These are phyloP conservation scores for Chalciporus pseudorubinellus DNA, from an alignment of 768 basidiomycete species.

Conservation along the genomic window DNA sequence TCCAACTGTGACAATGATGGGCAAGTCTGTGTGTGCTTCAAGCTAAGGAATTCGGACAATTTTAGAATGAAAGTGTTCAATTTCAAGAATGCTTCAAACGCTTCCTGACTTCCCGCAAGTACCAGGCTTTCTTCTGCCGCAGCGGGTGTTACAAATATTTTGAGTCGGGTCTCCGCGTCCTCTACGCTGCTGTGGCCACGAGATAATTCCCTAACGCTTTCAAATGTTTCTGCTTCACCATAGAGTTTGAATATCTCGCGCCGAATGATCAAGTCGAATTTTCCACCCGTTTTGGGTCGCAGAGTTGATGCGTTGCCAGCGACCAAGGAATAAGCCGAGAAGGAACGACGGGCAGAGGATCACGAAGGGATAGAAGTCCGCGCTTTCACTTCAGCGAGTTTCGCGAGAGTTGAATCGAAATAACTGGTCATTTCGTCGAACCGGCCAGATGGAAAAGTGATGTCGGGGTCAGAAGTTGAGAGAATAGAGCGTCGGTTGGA, in stretches of 20 bases:
- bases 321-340: slow-evolving; percentile 35
- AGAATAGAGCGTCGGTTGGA: slow-evolving; percentile 78
- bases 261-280: slow-evolving; percentile 80
- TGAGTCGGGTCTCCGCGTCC: slow-evolving; percentile 65
- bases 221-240: slow-evolving; percentile 82
- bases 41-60: slow-evolving; percentile 53
- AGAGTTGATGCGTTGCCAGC: slow-evolving; percentile 26
- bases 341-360: slow-evolving; percentile 26
- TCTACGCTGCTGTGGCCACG: slow-evolving; percentile 67
- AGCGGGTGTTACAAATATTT: slow-evolving; percentile 62
- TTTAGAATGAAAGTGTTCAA: slow-evolving; percentile 79
- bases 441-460: slow-evolving; percentile 54
- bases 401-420: slow-evolving; percentile 46
- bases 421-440: slow-evolving; percentile 47
- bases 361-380: slow-evolving; percentile 33
- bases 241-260: slow-evolving; percentile 87
- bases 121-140: slow-evolving; percentile 49
- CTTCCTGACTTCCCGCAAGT: slow-evolving; percentile 52
- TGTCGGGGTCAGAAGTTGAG: slow-evolving; percentile 64
- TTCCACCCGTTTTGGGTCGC: slow-evolving; percentile 37
- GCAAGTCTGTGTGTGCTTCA: neutral
- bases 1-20: slow-evolving; percentile 55
- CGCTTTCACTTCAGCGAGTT: slow-evolving; percentile 43
- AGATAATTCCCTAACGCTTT: slow-evolving; percentile 59
- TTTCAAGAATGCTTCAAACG: slow-evolving; percentile 67